phyloP scores from a whole-genome alignment of 768 basidiomycete genomes.

The Mycena rosella region DNA sequence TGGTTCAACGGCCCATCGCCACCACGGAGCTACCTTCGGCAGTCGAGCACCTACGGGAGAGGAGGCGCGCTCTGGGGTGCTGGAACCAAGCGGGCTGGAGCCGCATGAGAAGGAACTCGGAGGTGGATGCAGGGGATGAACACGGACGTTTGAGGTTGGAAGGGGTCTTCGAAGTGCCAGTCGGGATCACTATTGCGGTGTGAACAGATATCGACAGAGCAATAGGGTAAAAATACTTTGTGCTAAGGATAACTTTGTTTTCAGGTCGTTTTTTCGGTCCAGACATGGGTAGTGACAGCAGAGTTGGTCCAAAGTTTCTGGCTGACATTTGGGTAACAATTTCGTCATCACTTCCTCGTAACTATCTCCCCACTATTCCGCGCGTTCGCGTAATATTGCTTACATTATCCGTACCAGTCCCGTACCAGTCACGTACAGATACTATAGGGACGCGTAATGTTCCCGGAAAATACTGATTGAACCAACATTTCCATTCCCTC shows the following conservation, averaged over 20 bases:
- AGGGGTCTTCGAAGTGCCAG: slow-evolving; percentile 74
- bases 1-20: slow-evolving; percentile 83
- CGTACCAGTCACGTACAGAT: no score
- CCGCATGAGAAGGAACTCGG: slow-evolving; percentile 35
- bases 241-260: slow-evolving; percentile 21
- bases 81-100: slow-evolving; percentile 55
- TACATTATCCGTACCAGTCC: no score
- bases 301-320: no score
- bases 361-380: no score
- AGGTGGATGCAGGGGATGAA: background rate
- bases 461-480: no score
- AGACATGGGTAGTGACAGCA: no score
- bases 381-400: no score
- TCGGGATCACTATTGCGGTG: slow-evolving; percentile 19
- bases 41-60: slow-evolving; percentile 46
- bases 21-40: slow-evolving; percentile 52
- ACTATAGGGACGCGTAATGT: no score
- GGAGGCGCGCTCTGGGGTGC: slow-evolving; percentile 50
- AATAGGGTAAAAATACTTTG: background rate
- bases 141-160: slow-evolving; percentile 73
- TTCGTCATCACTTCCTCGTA: no score
- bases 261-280: no score
- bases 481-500: no score
- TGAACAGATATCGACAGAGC: background rate
- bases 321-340: no score